Conservation (phyloP, 805 yeast species). For the Myxozyma kluyveri region DNA sequence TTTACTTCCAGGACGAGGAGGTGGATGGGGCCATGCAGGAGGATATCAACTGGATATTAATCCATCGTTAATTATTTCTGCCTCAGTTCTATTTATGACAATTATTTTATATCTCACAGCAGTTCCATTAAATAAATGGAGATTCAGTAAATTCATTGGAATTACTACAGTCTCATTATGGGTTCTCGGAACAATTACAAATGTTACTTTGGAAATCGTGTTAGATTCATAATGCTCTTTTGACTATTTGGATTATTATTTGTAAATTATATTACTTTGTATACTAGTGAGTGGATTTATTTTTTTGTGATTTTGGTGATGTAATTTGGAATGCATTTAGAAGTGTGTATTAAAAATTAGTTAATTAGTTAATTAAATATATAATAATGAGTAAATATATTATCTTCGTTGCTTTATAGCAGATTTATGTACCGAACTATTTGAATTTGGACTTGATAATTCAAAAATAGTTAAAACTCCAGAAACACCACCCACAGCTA, state of each 20-base stretch:
- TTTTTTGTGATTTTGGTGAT: no score
- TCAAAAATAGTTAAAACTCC: slow-evolving; percentile 38
- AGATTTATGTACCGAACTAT: no score
- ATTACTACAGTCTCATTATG: slow-evolving; percentile 43
- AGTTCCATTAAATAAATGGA: slow-evolving; percentile 47
- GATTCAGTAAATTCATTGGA: slow-evolving; percentile 44
- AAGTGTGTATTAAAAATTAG: no score
- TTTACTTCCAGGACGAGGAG: slow-evolving; percentile 35
- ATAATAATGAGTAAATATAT: no score
- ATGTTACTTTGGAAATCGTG: slow-evolving; percentile 15
- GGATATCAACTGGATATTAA: slow-evolving; percentile 40
- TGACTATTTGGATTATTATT: neutral
- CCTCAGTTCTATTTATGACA: slow-evolving; percentile 43
- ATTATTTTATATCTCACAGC: slow-evolving; percentile 42
- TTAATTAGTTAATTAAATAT: no score
- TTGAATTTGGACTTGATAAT: slow-evolving; percentile 24
- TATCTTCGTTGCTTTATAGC: no score
- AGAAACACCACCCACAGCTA: slow-evolving; percentile 40
- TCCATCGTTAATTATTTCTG: slow-evolving; percentile 44
- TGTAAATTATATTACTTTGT: neutral
- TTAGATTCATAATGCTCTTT: no score
- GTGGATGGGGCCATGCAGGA: slow-evolving; percentile 18
- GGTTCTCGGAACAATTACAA: slow-evolving; percentile 41
- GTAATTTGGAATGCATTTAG: no score
- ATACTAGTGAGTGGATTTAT: no score